phyloP scores from a whole-genome alignment of 805 yeast species.

The Candida gorgasii region DNA sequence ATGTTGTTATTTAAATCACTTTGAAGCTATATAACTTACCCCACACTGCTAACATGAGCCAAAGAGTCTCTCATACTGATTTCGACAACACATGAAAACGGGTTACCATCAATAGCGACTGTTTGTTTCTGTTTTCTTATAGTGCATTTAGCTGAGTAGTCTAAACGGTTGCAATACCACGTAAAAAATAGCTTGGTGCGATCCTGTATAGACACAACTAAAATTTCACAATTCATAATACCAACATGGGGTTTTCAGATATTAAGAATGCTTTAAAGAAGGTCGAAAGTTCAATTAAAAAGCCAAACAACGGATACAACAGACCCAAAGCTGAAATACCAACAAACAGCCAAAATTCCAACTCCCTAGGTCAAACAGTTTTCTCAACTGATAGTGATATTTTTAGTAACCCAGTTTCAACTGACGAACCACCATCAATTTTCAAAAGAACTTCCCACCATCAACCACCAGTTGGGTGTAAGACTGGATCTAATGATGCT shows the following conservation, averaged over 20 bases:
- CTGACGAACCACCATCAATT: slow-evolving; percentile 43
- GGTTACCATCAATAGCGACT: too few relatives aligned
- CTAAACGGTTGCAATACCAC: not conserved
- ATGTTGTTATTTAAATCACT: too few relatives aligned
- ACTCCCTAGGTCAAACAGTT: not conserved
- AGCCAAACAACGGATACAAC: not conserved
- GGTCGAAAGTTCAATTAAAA: slow-evolving; percentile 13
- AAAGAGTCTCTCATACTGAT: too few relatives aligned
- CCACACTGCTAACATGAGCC: too few relatives aligned
- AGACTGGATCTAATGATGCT: slow-evolving; percentile 18
- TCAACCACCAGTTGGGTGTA: slow-evolving; percentile 38
- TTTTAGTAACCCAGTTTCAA: slow-evolving; percentile 44
- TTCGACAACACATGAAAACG: too few relatives aligned
- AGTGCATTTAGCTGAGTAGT: too few relatives aligned
- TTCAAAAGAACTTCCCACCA: slow-evolving; percentile 37
- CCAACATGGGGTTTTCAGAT: slow-evolving; percentile 27
- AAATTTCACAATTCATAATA: not conserved
- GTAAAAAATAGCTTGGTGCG: not conserved
- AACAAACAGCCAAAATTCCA: not conserved
- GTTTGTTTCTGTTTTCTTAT: too few relatives aligned
- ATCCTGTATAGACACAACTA: not conserved
- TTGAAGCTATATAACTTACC: too few relatives aligned
- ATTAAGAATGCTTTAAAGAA: slow-evolving; percentile 24
- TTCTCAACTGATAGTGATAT: slow-evolving; percentile 24
- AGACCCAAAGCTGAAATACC: slow-evolving; percentile 7